Evolutionary conservation across 345 rosid genomes (phyloP), one percentile per base, ranked within the genome.

Genomic region (Salix koriyanagi): DNA sequence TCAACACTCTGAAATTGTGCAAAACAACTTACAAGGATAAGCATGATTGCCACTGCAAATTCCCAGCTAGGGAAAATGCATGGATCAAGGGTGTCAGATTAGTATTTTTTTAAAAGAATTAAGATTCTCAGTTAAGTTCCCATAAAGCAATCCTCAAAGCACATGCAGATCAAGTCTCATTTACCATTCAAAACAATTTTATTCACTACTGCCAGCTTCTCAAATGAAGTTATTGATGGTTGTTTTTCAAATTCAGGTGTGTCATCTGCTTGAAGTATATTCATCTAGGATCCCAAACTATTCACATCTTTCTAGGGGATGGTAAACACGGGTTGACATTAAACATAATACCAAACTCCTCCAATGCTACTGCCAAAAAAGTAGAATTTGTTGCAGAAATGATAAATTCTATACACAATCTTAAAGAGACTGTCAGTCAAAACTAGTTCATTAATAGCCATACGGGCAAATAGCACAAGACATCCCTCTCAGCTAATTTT

Each of bases 1-100:
- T 96, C 99, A 37, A 96, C 98, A 82, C 99, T 95, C 99, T 96
- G 87, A 80, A 86, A 77, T 68, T 30, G 23, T 26, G 69, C 70
- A 69, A 64, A 58, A 76, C 3, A 76, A 66, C 41, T 69, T 21
- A 78, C 60, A 4, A 52, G 79, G 46, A 64, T 16, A 19, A 76
- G 75, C 52, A 74, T 67, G 56, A 60, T 60, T 7, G 36, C 13
- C 34, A 16, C 5, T 32, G 3, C 16, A 21, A 30, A 67, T 54
- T 26, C 64, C 69, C 64, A 78, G 44, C 34, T 6, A 65, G 21
- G 60, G 23, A 65, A 41, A 16, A 67, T 21, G 21, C 37, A 65
- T 2, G 0, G 8, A 46, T 23, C 34, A 46, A 26, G 39, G 16
- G 3, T 23, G 32, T 54, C 66, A 52, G 10, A 23, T 13, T 19